Evolutionary conservation across 352 stramenopile genomes (phyloP).

Genomic region (Pythium aristosporum): DNA sequence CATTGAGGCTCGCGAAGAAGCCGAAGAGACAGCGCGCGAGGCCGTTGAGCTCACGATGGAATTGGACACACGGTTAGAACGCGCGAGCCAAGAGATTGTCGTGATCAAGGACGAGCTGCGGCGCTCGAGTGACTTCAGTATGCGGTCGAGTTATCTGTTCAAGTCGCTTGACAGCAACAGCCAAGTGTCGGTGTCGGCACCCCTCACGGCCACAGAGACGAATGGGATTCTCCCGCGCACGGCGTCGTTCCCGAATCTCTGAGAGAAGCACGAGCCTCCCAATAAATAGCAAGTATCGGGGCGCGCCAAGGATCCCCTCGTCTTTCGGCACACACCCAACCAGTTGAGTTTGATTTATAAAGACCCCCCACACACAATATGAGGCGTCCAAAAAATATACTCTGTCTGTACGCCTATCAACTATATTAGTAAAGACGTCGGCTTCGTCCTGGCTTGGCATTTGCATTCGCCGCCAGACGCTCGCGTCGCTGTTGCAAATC

Average conservation of each 20-base stretch:
- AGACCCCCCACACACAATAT: neutral
- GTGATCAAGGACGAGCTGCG: constrained; percentile 31
- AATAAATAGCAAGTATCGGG: constrained; percentile 7
- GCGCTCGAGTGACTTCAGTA: constrained; percentile 28
- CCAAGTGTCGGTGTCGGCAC: neutral
- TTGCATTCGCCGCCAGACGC: constrained; percentile 9
- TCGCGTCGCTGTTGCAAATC: constrained; percentile 47
- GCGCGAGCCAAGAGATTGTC: constrained; percentile 48
- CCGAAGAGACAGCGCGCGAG: constrained; percentile 69
- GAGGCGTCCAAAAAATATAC: neutral
- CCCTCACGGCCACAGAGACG: neutral
- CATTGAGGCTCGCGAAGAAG: constrained; percentile 75
- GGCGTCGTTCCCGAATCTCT: constrained; percentile 15
- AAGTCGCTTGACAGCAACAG: constrained; percentile 8
- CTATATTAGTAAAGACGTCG: constrained; percentile 14
- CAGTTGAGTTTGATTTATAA: constrained; percentile 23
- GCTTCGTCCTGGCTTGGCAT: neutral
- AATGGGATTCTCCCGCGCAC: constrained; percentile 9
- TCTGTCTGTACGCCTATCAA: neutral
- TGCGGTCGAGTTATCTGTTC: constrained; percentile 21
- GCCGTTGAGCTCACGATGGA: constrained; percentile 67
- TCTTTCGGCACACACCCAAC: neutral
- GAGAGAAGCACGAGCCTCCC: neutral
- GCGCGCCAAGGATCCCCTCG: neutral
- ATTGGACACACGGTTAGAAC: constrained; percentile 74